Evolutionary conservation across 306 rosid genomes (phyloP).

Genomic region (Acmispon strigosus): DNA sequence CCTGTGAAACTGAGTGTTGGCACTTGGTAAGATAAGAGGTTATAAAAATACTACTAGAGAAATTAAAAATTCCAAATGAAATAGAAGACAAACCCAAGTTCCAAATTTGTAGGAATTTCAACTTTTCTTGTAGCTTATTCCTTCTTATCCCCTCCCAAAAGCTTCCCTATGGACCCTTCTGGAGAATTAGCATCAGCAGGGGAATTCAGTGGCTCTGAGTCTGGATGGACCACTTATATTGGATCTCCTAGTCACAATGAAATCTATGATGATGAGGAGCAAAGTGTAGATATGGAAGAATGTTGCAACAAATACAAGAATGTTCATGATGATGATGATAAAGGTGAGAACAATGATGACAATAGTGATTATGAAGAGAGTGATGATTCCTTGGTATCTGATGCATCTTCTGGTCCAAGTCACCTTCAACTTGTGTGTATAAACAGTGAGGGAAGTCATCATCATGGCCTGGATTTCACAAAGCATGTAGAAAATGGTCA

Average conservation of each 20-base stretch:
- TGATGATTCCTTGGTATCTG: conserved; percentile 75
- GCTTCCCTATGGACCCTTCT: conserved; percentile 50
- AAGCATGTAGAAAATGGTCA: conserved; percentile 5
- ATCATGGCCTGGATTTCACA: background rate
- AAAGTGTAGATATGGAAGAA: conserved; percentile 4
- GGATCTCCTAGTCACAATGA: conserved; percentile 32
- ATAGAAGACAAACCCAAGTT: background rate
- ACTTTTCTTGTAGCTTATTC: background rate
- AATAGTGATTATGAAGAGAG: conserved; percentile 22
- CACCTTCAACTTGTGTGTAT: conserved; percentile 19
- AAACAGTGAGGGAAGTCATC: conserved; percentile 25
- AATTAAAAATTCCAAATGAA: background rate
- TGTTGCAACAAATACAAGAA: conserved; percentile 11
- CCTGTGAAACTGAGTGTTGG: conserved; percentile 5
- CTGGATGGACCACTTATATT: conserved; percentile 77
- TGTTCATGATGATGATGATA: conserved; percentile 7
- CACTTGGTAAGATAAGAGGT: background rate
- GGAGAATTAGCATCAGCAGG: conserved; percentile 25
- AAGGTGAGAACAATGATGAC: background rate
- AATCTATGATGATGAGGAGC: background rate
- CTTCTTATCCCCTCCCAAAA: background rate
- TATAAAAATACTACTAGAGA: conserved; percentile 4
- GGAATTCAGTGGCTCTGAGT: conserved; percentile 40
- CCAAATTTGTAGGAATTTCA: conserved; percentile 7
- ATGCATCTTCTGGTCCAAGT: conserved; percentile 73